Evolutionary conservation across 305 asterid genomes (phyloP), one percentile per base, ranked within the genome.

Genomic region (Fraxinus paxiana): DNA sequence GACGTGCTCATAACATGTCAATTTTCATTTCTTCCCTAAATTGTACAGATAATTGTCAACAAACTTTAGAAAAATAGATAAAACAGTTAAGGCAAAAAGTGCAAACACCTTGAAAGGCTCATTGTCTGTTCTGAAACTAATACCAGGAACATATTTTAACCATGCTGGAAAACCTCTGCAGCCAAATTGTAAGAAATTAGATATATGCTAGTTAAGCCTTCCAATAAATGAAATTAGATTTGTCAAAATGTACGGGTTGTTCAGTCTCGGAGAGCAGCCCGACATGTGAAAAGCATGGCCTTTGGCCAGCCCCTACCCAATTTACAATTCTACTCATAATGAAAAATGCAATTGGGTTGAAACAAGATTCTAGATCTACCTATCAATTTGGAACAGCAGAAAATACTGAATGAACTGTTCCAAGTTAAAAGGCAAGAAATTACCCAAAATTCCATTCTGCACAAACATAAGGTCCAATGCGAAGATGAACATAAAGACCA

Each of bases 371-470:
- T 28, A 18, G 9, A 67, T 67, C 35, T 4, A 65, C 37, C 13
- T 3, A 7, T 20, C 30, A 59, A 59, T 59, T 18, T 59, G 69
- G 61, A 51, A 51, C 2, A 51, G 2, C 3, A 51, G 24, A 51
- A 22, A 67, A 76, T 37, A 3, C 8, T 6, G 1, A 71, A 46
- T 17, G 22, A 8, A 7, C 2, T 59, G 1, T 24, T 5, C 17
- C 26, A 48, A 69, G 54, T 17, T 3, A 15, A 28, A 67, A 69
- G 1, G 5, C 5, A 51, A 48, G 31, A 41, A 77, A 54, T 86
- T 88, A 96, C 99, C 99, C 99, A 85, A 94, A 96, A 72, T 94
- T 94, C 99, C 99, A 96, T 84, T 96, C 98, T 63, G 97, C 99
- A 89, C 99, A 96, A 84, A 91, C 90, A 85, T 91, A 96, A 84